Evolutionary conservation across 345 rosid genomes (phyloP), one percentile per base, ranked within the genome.

Genomic region (Brassica incana): DNA sequence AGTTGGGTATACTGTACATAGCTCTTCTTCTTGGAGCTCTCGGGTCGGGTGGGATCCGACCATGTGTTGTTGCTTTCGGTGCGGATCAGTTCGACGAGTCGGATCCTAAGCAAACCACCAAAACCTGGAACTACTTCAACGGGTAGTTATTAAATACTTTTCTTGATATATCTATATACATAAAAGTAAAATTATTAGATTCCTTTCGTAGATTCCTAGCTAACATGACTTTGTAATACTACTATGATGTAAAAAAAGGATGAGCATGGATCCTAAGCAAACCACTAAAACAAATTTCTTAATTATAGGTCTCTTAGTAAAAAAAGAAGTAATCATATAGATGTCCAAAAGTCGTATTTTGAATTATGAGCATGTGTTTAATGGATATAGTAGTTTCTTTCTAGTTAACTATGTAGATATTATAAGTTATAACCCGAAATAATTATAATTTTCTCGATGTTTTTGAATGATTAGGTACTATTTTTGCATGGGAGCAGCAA

Each of bases 61-160:
- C 98, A 1, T 91, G 98, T 71, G 97, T 91, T 64, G 95, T 87
- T 20, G 89, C 93, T 29, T 93, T 93, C 56, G 98, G 98, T 74
- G 98, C 97, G 27, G 95, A 93, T 80, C 98, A 91, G 74, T 91
- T 91, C 68, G 84, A 88, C 8, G 94, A 88, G 80, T 70, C 86
- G 32, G 91, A 90, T 76, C 92, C 94, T 8, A 86, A 87, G 5
- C 97, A 91, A 61, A 59, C 87, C 0, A 66, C 88, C 36, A 88
- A 85, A 74, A 86, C 88, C 25, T 93, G 91, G 93, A 88, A 81
- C 62, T 93, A 40, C 45, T 40, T 40, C 45, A 40, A 40, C 45
- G 9, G 45, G 45, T 40, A 40, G 12, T 40, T 40, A 5, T 25
- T 48, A 5, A 15, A 54, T 62, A 63, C 27, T n/a, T 62, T 14